These are phyloP conservation scores for Acer negundo DNA, from an alignment of 345 rosid genomes.

Conservation along the genomic window DNA sequence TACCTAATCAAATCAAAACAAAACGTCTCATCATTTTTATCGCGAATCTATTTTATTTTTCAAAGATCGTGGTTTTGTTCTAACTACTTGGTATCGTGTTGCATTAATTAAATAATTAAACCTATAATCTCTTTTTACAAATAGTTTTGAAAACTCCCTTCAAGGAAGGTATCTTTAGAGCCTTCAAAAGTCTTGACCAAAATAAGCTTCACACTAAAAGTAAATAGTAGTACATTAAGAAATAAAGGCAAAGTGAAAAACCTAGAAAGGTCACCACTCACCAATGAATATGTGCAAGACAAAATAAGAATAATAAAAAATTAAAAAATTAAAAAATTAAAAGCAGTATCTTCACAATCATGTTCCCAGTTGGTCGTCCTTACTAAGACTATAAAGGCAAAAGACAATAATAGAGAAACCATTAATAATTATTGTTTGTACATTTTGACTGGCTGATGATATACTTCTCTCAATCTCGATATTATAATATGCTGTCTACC, in stretches of 20 bases:
- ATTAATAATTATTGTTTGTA: background rate
- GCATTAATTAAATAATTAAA: too few relatives aligned
- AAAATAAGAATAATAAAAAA: conserved; percentile 1
- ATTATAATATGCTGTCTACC: background rate
- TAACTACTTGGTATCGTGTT: background rate
- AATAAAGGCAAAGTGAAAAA: conserved; percentile 11
- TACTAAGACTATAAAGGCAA: conserved; percentile 1
- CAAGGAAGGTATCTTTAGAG: conserved; percentile 6
- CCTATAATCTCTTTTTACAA: background rate
- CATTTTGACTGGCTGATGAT: conserved; percentile 15
- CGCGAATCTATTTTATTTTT: background rate
- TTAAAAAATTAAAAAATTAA: background rate
- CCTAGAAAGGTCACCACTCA: conserved; percentile 13
- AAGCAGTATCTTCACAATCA: conserved; percentile 12
- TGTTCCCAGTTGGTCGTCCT: conserved; percentile 12
- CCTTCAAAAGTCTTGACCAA: conserved; percentile 4
- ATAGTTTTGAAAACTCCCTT: background rate
- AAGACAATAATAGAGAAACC: background rate
- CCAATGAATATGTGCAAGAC: background rate
- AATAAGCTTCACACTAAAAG: conserved; percentile 12
- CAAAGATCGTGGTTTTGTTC: too few relatives aligned
- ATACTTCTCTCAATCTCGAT: background rate
- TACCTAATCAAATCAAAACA: background rate
- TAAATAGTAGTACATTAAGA: background rate
- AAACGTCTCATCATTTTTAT: background rate